A percentile compares a stretch with the other conserved stretches of the same genome.
phyloP scores from a whole-genome alignment of 2,329 filamentous ascomycete genomes.

The Fusarium chuoi region DNA sequence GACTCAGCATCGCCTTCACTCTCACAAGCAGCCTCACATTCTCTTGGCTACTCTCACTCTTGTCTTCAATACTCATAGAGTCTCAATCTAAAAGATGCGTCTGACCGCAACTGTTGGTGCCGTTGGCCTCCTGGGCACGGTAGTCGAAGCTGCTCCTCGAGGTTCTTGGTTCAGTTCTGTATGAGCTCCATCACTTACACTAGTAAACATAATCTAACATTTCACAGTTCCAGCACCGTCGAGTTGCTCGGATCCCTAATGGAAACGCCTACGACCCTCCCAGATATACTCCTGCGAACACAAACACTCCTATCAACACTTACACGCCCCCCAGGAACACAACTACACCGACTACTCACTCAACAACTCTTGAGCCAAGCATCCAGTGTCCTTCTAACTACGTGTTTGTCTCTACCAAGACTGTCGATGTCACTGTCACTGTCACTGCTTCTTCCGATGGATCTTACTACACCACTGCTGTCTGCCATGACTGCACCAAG shows the following conservation, averaged over 20 bases:
- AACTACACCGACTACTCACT: constrained; percentile 15
- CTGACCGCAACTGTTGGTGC: constrained; percentile 39
- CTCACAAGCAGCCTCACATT: constrained; percentile 20
- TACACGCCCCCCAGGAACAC: constrained; percentile 23
- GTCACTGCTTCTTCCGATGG: constrained; percentile 45
- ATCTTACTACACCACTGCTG: constrained; percentile 29
- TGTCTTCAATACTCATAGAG: neutral
- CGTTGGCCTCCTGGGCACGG: constrained; percentile 41
- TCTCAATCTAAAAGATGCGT: constrained; percentile 35
- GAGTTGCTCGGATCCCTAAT: constrained; percentile 7
- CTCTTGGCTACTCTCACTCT: constrained; percentile 13
- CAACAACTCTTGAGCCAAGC: constrained; percentile 12
- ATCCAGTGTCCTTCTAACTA: constrained; percentile 39
- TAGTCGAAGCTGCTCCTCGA: constrained; percentile 43
- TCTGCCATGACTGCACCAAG: constrained; percentile 21
- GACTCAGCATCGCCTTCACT: constrained; percentile 29
- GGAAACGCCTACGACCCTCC: constrained; percentile 10
- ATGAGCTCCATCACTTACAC: neutral
- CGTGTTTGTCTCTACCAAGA: constrained; percentile 46
- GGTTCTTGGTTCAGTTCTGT: constrained; percentile 31
- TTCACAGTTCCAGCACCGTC: constrained; percentile 4
- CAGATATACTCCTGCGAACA: constrained; percentile 12
- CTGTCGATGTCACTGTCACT: constrained; percentile 50
- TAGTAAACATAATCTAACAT: constrained; percentile 8
- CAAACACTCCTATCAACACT: constrained; percentile 1